Conservation (phyloP, 2,329 filamentous ascomycete genomes). For the Aspergillus ruber region DNA sequence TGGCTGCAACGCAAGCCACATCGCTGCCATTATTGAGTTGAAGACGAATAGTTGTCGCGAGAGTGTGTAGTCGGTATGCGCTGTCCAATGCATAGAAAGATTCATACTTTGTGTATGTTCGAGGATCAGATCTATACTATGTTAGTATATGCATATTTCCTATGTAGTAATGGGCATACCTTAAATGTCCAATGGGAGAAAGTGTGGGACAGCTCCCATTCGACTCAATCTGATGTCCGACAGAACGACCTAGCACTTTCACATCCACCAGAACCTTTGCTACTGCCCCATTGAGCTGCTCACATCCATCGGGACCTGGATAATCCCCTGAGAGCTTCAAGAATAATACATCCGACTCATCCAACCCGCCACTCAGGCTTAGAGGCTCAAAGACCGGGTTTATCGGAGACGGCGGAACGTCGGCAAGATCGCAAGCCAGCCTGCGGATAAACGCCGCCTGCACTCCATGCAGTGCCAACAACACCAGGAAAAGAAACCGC, state of each 20-base stretch:
- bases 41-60: constrained; percentile 5
- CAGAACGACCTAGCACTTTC: background rate
- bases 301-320: background rate
- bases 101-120: constrained; percentile 4
- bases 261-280: background rate
- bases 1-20: constrained; percentile 3
- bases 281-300: background rate
- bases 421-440: background rate
- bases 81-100: constrained; percentile 3
- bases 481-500: background rate
- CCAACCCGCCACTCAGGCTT: background rate
- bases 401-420: background rate
- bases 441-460: background rate
- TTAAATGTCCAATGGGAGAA: background rate
- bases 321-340: background rate
- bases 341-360: background rate
- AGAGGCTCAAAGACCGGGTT: background rate
- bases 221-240: background rate
- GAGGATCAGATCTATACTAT: constrained; percentile 1
- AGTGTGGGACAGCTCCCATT: background rate
- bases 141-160: background rate
- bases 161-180: background rate
- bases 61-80: constrained; percentile 2
- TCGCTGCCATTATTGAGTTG: constrained; percentile 3
- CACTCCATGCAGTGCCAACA: background rate